Base-by-base conservation (phyloP, 2,329 filamentous ascomycete species). In the Penicillium frequentans region DNA sequence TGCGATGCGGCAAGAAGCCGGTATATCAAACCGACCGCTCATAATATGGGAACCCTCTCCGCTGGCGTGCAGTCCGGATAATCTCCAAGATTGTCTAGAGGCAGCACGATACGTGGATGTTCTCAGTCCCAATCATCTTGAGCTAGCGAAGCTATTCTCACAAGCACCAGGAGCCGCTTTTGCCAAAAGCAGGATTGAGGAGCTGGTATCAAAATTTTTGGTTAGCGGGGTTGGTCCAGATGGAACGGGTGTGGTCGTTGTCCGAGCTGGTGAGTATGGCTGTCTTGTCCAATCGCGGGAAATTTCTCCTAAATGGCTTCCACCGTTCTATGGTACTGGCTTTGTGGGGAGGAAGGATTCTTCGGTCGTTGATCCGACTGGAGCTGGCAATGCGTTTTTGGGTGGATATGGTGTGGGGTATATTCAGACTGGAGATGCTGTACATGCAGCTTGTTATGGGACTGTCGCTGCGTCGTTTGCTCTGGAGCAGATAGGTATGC, bases 51-150 rank as follows among this genome's bases (percentile, higher is more conserved):
- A 70, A 35, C 68, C 66, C 3, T 59, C 64, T 11, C 65, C 67
- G 1, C 58, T 59, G 5, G 61, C 57, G 23, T 56, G 64, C 58
- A 45, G 63, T 59, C 57, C 42, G 45, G 53, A 66, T 43, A 60
- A 70, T 61, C 35, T 71, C 42, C 23, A 62, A 55, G 45, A 43
- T 16, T 65, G 56, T 49, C 31, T 70, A 6, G 49, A 60, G 7
- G 60, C 59, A 9, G 56, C 53, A 31, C 14, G 14, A 6, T 19
- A 62, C 1, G 71, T 75, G 0, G 68, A 74, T 33, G 61, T 76
- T 5, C 71, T 76, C 54, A 73, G 71, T 10, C 74, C 74, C 3
- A 76, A 76, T 52, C 74, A 75, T 45, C 63, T 75, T n/a, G 74
- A 76, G 43, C 54, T 76, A 6, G 59, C 62, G 14, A 54, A 24